Conservation (phyloP, 2,329 filamentous ascomycete genomes). For the Zopfia rhizophila region DNA sequence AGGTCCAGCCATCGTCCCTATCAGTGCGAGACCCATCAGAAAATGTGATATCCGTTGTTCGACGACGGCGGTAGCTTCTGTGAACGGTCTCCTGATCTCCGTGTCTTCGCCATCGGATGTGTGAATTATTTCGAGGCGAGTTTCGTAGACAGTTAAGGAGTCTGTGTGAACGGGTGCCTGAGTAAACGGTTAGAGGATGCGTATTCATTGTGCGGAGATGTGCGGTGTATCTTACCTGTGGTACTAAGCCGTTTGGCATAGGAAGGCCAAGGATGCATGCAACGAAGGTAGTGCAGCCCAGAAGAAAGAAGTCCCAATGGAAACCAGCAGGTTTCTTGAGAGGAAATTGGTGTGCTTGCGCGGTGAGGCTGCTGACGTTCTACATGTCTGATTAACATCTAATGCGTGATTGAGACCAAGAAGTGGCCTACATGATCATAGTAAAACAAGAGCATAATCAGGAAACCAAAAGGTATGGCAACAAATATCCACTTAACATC, state of each 20-base stretch:
- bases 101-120: constrained; percentile 53
- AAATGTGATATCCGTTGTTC: constrained; percentile 66
- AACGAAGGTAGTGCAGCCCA: constrained; percentile 64
- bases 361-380: constrained; percentile 64
- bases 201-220: constrained; percentile 11
- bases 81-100: constrained; percentile 56
- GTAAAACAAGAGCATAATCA: constrained; percentile 66
- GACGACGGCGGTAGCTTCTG: constrained; percentile 59
- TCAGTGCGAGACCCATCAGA: constrained; percentile 63
- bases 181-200: too few relatives aligned
- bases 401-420: not conserved
- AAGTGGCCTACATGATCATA: constrained; percentile 61
- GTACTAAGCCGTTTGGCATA: constrained; percentile 65
- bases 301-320: constrained; percentile 68
- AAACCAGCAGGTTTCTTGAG: constrained; percentile 66
- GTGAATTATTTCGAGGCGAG: constrained; percentile 46
- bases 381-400: constrained; percentile 30
- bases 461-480: constrained; percentile 63
- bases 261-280: constrained; percentile 63
- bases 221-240: too few relatives aligned
- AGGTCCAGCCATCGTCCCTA: constrained; percentile 66
- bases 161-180: constrained; percentile 67
- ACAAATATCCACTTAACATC: constrained; percentile 64
- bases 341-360: constrained; percentile 63
- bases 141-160: constrained; percentile 56